phyloP scores from a whole-genome alignment of 2,329 filamentous ascomycete species.

The Orbilia brochopaga region DNA sequence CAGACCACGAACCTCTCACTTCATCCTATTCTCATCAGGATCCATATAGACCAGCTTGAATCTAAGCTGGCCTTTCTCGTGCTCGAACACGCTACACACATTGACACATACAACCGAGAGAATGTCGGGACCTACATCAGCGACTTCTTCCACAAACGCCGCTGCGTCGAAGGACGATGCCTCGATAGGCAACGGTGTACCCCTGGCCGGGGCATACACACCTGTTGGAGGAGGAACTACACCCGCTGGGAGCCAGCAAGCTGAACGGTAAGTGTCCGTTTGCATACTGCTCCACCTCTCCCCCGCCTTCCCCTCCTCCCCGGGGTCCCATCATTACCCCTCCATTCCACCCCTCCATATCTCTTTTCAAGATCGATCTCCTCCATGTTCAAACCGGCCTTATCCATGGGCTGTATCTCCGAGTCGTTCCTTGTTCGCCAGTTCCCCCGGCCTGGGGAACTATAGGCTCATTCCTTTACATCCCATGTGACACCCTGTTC shows the following conservation, averaged over 20 bases:
- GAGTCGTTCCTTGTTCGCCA: neutral
- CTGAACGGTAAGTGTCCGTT: conserved; percentile 31
- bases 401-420: neutral
- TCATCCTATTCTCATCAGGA: neutral
- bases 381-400: neutral
- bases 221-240: conserved; percentile 26
- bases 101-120: neutral
- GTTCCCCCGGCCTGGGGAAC: neutral
- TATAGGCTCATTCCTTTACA: conserved; percentile 3
- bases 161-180: conserved; percentile 36
- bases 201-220: neutral
- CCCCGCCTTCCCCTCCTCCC: neutral
- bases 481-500: conserved; percentile 8
- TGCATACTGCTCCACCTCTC: neutral
- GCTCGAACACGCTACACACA: neutral
- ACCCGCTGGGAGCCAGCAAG: conserved; percentile 41
- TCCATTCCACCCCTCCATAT: conserved; percentile 46
- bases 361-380: neutral
- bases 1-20: neutral
- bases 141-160: conserved; percentile 38
- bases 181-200: conserved; percentile 46
- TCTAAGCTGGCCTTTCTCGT: neutral
- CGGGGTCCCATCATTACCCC: conserved; percentile 29
- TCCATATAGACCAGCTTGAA: neutral
- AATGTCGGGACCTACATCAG: conserved; percentile 44